Evolutionary conservation across 2,329 filamentous ascomycete genomes (phyloP), one percentile per base, ranked within the genome.

Genomic region (Fusarium agapanthi): DNA sequence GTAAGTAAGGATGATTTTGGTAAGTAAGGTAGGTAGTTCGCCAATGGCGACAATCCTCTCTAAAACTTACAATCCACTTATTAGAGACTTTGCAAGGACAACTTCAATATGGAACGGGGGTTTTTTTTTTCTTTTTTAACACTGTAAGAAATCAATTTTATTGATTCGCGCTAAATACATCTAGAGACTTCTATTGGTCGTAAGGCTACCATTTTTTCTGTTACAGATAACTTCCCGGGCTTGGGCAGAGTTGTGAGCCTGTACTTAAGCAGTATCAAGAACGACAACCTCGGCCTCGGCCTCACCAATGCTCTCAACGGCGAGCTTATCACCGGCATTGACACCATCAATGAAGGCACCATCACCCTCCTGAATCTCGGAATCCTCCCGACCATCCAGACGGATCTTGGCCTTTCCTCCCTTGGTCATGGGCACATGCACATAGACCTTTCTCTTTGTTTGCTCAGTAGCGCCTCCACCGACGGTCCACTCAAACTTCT

Each of bases 341-440:
- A 93, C 86, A 20, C 82, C 82, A 12, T 91, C 90, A 12, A 97
- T 84, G 81, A 93, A 96, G 3, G 92, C 93, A 22, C 93, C 94
- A 81, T 97, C 94, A 0, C 94, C 94, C 82, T 97, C 94, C 2
- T 83, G 84, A 24, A 97, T 80, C 73, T 83, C 82, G 1, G 88
- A 88, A 70, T 92, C 90, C 48, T 93, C 90, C 63, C 90, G 84
- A 3, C 89, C 89, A 77, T 87, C 92, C 76, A 91, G 84, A 73
- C 88, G 88, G 67, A 97, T 89, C 85, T 89, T 93, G 41, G 93
- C 88, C 74, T 90, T 92, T 30, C 93, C 93, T 44, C 86, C 86
- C 83, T 93, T 92, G 83, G 91, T 91, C 93, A 95, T 95, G 24
- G 94, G 88, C 61, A 97, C 73, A 81, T 97, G 94, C 40, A 96